Base-by-base conservation (phyloP, 208 protist genomes). In the Leishmania braziliensis region DNA sequence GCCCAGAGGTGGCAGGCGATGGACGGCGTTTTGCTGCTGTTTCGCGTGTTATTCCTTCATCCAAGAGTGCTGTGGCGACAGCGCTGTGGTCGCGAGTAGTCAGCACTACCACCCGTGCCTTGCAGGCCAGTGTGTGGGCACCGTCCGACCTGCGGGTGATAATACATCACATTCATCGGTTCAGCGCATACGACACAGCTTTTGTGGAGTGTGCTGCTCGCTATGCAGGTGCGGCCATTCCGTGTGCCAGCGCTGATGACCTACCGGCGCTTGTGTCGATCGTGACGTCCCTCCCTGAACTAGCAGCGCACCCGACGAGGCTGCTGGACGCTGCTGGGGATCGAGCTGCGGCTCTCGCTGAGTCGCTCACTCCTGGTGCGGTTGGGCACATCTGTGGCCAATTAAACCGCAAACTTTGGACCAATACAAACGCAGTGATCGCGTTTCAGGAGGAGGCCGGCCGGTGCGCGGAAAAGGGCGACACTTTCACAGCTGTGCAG, bases 401-500 rank as follows among this genome's bases (percentile, higher is more conserved):
- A 69, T 62, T 95, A 16, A 95, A 95, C 80, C 87, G 88, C 51
- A 26, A 86, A 54, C 79, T 74, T 70, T 84, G 82, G 36, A 56
- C 60, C 8, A 84, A 94, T 76, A 84, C 48, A 3, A 72, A 86
- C 5, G 74, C 93, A 54, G 91, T 87, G 16, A 79, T 89, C 29
- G 83, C 85, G 29, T 78, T 97, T 53, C 90, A 94, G 72, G 87
- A 88, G 65, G 85, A 93, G 77, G 90, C 89, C 12, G 88, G 89
- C 79, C 85, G 91, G 36, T 82, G 95, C 54, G 92, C 91, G 14
- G 91, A 95, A 78, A 82, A 89, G 29, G 86, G 86, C 26, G 91
- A 96, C 82, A 74, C 88, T 14, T 94, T 91, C 75, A 92, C 84
- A 50, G 84, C 86, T 2, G 83, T 95, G 33, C 89, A 96, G 77